Evolutionary conservation across 306 rosid genomes (phyloP).

Genomic region (Lupinus albus): DNA sequence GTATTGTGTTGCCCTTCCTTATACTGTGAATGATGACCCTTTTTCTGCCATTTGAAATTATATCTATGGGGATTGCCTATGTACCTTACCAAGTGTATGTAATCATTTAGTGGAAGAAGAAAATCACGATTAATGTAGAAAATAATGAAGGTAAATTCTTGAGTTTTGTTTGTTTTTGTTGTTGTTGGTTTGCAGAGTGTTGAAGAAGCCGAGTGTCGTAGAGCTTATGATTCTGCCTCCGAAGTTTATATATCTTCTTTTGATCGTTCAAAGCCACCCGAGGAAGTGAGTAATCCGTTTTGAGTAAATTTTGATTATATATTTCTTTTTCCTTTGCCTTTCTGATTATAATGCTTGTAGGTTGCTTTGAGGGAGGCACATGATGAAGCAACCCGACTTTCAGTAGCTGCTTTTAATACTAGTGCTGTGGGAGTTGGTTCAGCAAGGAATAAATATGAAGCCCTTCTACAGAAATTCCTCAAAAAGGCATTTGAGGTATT

Average conservation of each 20-base stretch:
- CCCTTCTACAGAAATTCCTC: constrained; percentile 59
- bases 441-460: constrained; percentile 66
- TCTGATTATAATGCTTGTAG: constrained; percentile 46
- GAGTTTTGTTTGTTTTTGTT: not conserved
- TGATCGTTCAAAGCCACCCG: constrained; percentile 68
- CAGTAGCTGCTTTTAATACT: constrained; percentile 64
- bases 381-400: constrained; percentile 66
- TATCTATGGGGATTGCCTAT: not conserved
- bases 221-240: constrained; percentile 65
- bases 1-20: not conserved
- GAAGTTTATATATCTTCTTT: constrained; percentile 64
- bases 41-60: constrained; percentile 3
- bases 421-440: constrained; percentile 77
- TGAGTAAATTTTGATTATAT: constrained; percentile 13
- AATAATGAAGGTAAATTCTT: not conserved
- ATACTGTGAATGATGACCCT: not conserved
- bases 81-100: not conserved
- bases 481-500: constrained; percentile 73
- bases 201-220: constrained; percentile 77
- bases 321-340: constrained; percentile 4
- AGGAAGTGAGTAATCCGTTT: constrained; percentile 60
- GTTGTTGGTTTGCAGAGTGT: constrained; percentile 58
- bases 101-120: not conserved
- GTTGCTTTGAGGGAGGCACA: constrained; percentile 76
- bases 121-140: not conserved